Percentiles rank a stretch among this genome's conserved stretches.
Conservation (phyloP, 371 early-diverging fungal species). For the Rhizopus stolonifer region DNA sequence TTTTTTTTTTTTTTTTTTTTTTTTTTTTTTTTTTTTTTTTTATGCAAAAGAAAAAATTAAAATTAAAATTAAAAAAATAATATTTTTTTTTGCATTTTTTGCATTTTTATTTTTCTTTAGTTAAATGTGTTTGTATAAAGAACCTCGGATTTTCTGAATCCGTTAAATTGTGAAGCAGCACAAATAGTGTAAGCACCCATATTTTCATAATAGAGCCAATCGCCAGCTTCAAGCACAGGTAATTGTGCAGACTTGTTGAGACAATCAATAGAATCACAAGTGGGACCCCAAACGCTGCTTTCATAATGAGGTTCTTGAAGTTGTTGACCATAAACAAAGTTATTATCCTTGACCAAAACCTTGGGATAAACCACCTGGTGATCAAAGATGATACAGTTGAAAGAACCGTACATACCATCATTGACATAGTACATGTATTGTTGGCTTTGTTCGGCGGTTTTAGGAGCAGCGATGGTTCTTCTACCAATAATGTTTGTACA, state of each 20-base stretch:
- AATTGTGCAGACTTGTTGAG: conserved; percentile 69
- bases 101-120: conserved; percentile 4
- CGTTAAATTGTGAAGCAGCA: conserved; percentile 90
- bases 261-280: conserved; percentile 97
- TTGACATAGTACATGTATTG: conserved; percentile 96
- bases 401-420: conserved; percentile 97
- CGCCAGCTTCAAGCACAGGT: conserved; percentile 89
- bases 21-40: neutral
- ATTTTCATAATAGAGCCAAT: conserved; percentile 93
- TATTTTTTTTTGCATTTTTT: too few species aligned
- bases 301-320: conserved; percentile 34
- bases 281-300: conserved; percentile 96
- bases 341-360: conserved; percentile 38
- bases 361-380: conserved; percentile 80
- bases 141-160: conserved; percentile 81
- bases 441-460: conserved; percentile 39
- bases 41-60: neutral
- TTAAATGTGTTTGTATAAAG: conserved; percentile 82
- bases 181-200: conserved; percentile 98
- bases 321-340: conserved; percentile 41
- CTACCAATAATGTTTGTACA: conserved; percentile 91
- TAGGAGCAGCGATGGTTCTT: conserved; percentile 65
- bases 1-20: neutral
- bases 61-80: neutral
- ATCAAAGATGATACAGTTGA: conserved; percentile 98